A percentile compares a stretch with the other conserved stretches of the same genome.
Evolutionary conservation across 129 eudicot species (phyloP).

Genomic region (Arctium minus): DNA sequence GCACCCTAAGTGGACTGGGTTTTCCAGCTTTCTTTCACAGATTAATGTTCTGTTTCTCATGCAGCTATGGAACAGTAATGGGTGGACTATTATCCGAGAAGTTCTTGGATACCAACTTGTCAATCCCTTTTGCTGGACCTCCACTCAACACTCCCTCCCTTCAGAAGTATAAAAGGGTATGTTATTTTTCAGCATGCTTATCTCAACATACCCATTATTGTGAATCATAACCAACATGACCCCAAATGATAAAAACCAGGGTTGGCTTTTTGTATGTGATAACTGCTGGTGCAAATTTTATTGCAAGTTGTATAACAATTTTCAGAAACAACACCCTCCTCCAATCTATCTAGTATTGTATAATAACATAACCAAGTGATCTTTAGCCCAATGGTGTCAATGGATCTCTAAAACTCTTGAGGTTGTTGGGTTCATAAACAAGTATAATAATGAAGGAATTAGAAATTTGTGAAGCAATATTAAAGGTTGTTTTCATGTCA

Average conservation of each 20-base stretch:
- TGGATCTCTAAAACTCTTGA: background rate
- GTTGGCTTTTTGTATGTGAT: background rate
- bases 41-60: conserved; percentile 8
- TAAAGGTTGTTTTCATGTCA: background rate
- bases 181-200: background rate
- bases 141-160: conserved; percentile 95
- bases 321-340: background rate
- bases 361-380: background rate
- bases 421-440: too few relatives aligned
- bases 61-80: conserved; percentile 99
- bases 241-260: background rate
- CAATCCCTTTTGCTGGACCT: conserved; percentile 97
- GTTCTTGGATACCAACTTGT: conserved; percentile 85
- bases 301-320: background rate
- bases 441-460: too few relatives aligned
- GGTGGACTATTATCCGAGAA: conserved; percentile 94
- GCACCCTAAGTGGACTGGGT: background rate
- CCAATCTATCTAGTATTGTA: background rate
- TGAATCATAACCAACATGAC: background rate
- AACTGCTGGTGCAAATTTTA: background rate
- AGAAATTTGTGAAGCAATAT: too few relatives aligned
- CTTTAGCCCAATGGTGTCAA: background rate
- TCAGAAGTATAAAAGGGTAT: conserved; percentile 96
- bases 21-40: background rate
- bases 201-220: background rate